Conservation (phyloP, 176 grass and related monocot species). For the Cenchrus purpureus region DNA sequence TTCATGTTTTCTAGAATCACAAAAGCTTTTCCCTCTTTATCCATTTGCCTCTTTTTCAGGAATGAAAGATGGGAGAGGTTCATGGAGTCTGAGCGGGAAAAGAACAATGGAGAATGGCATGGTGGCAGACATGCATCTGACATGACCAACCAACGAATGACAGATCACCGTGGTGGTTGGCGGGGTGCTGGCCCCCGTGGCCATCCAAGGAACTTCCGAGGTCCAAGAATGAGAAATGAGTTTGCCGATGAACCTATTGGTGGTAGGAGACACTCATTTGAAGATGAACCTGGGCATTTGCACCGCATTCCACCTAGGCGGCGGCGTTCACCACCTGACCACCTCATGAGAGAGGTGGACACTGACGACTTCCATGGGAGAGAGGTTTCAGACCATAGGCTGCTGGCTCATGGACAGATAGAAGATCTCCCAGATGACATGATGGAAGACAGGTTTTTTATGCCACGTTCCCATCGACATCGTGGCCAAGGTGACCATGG, state of each 20-base stretch:
- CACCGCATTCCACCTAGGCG: slow-evolving; percentile 29
- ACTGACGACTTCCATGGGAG: slow-evolving; percentile 39
- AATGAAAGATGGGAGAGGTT: slow-evolving; percentile 66
- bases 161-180: slow-evolving; percentile 34
- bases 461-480: slow-evolving; percentile 31
- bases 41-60: slow-evolving; percentile 36
- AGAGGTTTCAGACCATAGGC: slow-evolving; percentile 33
- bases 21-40: slow-evolving; percentile 6
- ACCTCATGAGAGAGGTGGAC: slow-evolving; percentile 41
- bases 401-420: slow-evolving; percentile 33
- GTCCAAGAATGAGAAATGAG: slow-evolving; percentile 47
- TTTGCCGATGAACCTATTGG: slow-evolving; percentile 37
- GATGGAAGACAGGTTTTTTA: slow-evolving; percentile 49
- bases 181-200: slow-evolving; percentile 23
- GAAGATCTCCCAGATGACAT: slow-evolving; percentile 45
- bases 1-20: slow-evolving; percentile 32
- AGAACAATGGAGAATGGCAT: slow-evolving; percentile 34
- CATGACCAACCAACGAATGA: slow-evolving; percentile 42
- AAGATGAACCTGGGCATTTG: slow-evolving; percentile 44
- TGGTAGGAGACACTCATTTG: slow-evolving; percentile 37
- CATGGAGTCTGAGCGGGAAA: slow-evolving; percentile 50
- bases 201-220: slow-evolving; percentile 47
- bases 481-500: slow-evolving; percentile 36
- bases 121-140: slow-evolving; percentile 36
- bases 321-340: slow-evolving; percentile 25